phyloP scores from a whole-genome alignment of 2,329 filamentous ascomycete genomes.

The Nothomitra cinnamomea region DNA sequence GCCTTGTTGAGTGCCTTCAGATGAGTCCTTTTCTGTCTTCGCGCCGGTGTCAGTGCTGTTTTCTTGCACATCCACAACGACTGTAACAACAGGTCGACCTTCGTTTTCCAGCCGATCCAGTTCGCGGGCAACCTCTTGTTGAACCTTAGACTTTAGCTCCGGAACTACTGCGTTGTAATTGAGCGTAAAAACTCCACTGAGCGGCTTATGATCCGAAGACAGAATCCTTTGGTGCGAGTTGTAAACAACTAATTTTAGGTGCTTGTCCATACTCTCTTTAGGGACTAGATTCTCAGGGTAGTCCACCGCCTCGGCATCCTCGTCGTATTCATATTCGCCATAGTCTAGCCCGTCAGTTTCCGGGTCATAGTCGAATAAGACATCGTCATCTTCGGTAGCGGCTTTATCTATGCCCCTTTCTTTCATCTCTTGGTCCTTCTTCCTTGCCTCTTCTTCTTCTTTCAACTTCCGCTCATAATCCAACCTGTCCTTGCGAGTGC shows the following conservation, averaged over 20 bases:
- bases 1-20: constrained; percentile 29
- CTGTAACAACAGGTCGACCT: constrained; percentile 60
- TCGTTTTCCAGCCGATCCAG: constrained; percentile 88
- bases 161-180: constrained; percentile 78
- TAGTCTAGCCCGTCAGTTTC: constrained; percentile 50
- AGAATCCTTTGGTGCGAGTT: constrained; percentile 75
- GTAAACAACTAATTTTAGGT: constrained; percentile 48
- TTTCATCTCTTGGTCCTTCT: constrained; percentile 73
- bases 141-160: constrained; percentile 64
- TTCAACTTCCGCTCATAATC: constrained; percentile 44
- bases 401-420: constrained; percentile 57
- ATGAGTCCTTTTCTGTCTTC: constrained; percentile 3
- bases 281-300: constrained; percentile 32
- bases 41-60: constrained; percentile 17
- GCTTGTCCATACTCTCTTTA: constrained; percentile 39
- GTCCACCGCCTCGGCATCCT: constrained; percentile 28
- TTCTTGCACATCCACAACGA: constrained; percentile 52
- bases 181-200: constrained; percentile 67
- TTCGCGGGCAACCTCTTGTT: constrained; percentile 74
- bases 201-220: constrained; percentile 90
- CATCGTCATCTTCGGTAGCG: constrained; percentile 45
- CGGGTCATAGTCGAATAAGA: constrained; percentile 82
- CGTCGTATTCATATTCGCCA: constrained; percentile 35
- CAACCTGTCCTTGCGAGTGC: constrained; percentile 54
- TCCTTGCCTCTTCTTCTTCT: constrained; percentile 49